A percentile compares a stretch with the other conserved stretches of the same genome.
These are phyloP conservation scores for Vishniacozyma victoriae DNA, from an alignment of 768 basidiomycete species.

Conservation along the genomic window DNA sequence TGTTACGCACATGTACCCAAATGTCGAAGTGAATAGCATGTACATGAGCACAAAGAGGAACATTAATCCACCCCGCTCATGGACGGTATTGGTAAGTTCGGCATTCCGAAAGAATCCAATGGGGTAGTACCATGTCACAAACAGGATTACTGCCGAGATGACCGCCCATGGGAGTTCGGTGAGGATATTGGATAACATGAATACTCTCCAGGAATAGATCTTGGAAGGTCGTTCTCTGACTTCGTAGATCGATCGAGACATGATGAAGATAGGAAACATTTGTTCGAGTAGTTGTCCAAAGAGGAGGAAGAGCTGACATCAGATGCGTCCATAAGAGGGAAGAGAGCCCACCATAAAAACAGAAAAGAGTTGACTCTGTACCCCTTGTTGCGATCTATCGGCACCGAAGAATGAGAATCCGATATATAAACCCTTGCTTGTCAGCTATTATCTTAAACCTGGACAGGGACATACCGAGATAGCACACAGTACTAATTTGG, in stretches of 20 bases:
- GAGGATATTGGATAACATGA: conserved; percentile 47
- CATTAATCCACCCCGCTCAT: conserved; percentile 49
- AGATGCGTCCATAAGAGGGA: conserved; percentile 2
- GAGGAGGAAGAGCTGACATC: conserved; percentile 41
- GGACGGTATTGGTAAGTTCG: conserved; percentile 41
- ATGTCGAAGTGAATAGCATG: conserved; percentile 48
- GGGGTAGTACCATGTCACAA: conserved; percentile 48
- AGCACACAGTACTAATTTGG: conserved; percentile 44
- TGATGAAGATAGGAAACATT: conserved; percentile 47
- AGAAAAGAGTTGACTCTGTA: conserved; percentile 46
- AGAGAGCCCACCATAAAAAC: conserved; percentile 35
- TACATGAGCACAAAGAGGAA: conserved; percentile 48
- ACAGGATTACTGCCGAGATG: conserved; percentile 38
- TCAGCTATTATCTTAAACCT: not conserved
- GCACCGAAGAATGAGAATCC: conserved; percentile 49
- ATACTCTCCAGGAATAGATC: conserved; percentile 46
- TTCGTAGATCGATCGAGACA: conserved; percentile 44
- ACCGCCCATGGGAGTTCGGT: conserved; percentile 37
- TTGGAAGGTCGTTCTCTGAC: conserved; percentile 46
- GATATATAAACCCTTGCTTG: conserved; percentile 30
- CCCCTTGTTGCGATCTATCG: conserved; percentile 38
- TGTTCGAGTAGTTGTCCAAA: conserved; percentile 46
- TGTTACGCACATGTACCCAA: conserved; percentile 48
- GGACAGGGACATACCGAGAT: conserved; percentile 18
- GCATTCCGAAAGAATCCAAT: conserved; percentile 50